Percentiles rank a stretch among this genome's conserved stretches.
Conservation (phyloP, 2,329 filamentous ascomycete genomes). For the Neofusicoccum sp. region DNA sequence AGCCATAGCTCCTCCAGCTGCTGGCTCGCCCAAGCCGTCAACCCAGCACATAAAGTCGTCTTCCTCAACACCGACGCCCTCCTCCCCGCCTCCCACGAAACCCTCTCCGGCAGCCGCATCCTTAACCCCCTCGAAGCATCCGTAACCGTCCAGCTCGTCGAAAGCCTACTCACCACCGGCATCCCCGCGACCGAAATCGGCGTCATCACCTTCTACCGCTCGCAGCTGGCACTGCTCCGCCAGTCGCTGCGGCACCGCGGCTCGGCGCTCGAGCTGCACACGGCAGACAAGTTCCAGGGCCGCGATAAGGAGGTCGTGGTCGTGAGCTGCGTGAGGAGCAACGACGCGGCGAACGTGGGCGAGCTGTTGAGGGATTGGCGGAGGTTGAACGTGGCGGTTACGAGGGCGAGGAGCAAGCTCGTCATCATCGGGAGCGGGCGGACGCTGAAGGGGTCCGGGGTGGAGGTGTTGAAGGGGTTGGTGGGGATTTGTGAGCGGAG, state of each 20-base stretch:
- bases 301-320: constrained; percentile 93
- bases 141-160: constrained; percentile 78
- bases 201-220: constrained; percentile 95
- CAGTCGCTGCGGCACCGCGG: constrained; percentile 63
- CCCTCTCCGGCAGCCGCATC: constrained; percentile 74
- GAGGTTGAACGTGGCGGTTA: constrained; percentile 93
- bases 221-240: constrained; percentile 82
- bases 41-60: constrained; percentile 72
- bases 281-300: constrained; percentile 94
- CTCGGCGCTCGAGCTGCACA: constrained; percentile 83
- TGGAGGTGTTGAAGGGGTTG: constrained; percentile 77
- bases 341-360: constrained; percentile 80
- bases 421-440: constrained; percentile 80
- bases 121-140: constrained; percentile 84
- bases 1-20: constrained; percentile 57
- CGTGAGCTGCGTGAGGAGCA: constrained; percentile 84
- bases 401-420: constrained; percentile 87
- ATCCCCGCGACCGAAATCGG: constrained; percentile 78
- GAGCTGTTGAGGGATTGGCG: constrained; percentile 91
- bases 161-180: constrained; percentile 74
- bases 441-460: constrained; percentile 62
- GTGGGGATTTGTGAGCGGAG: constrained; percentile 74
- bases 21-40: constrained; percentile 75
- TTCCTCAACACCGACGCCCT: constrained; percentile 89
- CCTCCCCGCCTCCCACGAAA: constrained; percentile 66